Conservation (phyloP, 2,329 filamentous ascomycete genomes). For the Cytospora piceicola region DNA sequence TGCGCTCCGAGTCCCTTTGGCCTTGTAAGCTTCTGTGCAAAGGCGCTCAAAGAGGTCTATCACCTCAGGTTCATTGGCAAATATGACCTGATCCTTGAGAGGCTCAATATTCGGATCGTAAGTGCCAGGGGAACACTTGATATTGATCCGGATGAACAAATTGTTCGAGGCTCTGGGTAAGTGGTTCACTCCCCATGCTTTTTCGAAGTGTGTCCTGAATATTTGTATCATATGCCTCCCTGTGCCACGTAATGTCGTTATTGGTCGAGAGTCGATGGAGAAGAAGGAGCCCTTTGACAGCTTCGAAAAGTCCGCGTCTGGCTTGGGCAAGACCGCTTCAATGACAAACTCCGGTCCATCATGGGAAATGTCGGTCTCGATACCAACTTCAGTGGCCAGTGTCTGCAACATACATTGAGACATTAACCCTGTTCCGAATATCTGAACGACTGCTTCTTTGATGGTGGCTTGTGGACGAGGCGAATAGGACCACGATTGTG, state of each 20-base stretch:
- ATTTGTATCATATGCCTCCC: conserved; percentile 61
- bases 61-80: conserved; percentile 56
- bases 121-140: conserved; percentile 61
- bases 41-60: conserved; percentile 52
- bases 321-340: conserved; percentile 61
- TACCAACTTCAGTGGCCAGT: conserved; percentile 18
- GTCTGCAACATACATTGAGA: conserved; percentile 55
- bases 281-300: conserved; percentile 61
- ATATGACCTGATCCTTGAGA: conserved; percentile 72
- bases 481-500: conserved; percentile 64
- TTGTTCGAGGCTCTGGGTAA: conserved; percentile 45
- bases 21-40: conserved; percentile 46
- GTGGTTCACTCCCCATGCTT: conserved; percentile 34
- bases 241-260: conserved; percentile 58
- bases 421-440: conserved; percentile 62
- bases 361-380: neutral
- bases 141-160: conserved; percentile 66
- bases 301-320: conserved; percentile 48
- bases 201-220: conserved; percentile 56
- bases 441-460: conserved; percentile 63
- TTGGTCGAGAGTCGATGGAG: conserved; percentile 69
- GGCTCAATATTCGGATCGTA: conserved; percentile 77
- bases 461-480: conserved; percentile 54
- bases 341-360: conserved; percentile 48
- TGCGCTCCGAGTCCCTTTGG: neutral